These are phyloP conservation scores for Nymphaea colorata DNA, from an alignment of 164 flowering plant species.

Conservation along the genomic window DNA sequence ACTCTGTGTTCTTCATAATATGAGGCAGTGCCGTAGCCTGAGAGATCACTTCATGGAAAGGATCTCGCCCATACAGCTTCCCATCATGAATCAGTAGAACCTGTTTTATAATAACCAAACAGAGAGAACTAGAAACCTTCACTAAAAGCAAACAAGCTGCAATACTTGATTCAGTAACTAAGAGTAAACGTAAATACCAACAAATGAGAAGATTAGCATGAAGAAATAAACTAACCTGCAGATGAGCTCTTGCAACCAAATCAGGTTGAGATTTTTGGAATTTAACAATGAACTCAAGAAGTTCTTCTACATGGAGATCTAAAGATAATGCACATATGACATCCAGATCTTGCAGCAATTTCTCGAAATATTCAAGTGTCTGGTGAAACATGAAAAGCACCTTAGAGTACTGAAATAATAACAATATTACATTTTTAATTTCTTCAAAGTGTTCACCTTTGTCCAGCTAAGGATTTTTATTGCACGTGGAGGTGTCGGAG, in stretches of 20 bases:
- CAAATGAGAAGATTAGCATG: neutral
- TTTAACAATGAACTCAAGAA: constrained; percentile 60
- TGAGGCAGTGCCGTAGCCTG: constrained; percentile 70
- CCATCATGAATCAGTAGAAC: constrained; percentile 87
- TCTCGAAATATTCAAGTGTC: constrained; percentile 79
- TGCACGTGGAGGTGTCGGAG: constrained; percentile 94
- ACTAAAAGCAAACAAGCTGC: too few species aligned
- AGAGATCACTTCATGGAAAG: constrained; percentile 52
- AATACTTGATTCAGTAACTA: too few species aligned
- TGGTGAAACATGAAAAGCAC: constrained; percentile 18
- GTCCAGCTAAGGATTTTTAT: constrained; percentile 73
- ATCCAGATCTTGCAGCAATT: constrained; percentile 81
- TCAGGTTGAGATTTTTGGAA: constrained; percentile 86
- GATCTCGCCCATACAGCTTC: constrained; percentile 81
- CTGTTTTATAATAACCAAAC: constrained; percentile 22
- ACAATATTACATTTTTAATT: neutral
- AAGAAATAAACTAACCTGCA: constrained; percentile 48
- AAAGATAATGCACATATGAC: constrained; percentile 57
- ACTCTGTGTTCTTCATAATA: constrained; percentile 33
- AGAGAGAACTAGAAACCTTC: neutral
- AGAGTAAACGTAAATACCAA: too few species aligned
- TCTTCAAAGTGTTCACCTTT: constrained; percentile 31
- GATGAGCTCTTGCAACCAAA: constrained; percentile 91
- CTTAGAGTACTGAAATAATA: constrained; percentile 4
- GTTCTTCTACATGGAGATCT: constrained; percentile 48